These are phyloP conservation scores for Fusarium nodosum DNA, from an alignment of 2,329 filamentous ascomycete species.

Conservation along the genomic window DNA sequence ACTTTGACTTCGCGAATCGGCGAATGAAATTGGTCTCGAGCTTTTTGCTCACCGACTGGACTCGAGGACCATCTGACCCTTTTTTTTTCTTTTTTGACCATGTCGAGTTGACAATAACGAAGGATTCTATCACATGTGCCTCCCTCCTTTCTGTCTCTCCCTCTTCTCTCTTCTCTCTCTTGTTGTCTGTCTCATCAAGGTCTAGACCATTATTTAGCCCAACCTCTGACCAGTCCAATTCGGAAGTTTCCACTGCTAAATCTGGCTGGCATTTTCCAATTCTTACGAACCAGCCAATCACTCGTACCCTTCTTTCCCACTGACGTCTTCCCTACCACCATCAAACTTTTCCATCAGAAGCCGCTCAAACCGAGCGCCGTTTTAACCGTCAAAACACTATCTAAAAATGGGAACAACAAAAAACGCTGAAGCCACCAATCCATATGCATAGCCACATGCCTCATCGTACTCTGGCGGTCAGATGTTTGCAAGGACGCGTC, in stretches of 20 bases:
- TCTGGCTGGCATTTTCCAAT: slow-evolving; percentile 8
- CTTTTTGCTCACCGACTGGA: slow-evolving; percentile 23
- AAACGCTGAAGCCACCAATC: background rate
- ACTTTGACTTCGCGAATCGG: background rate
- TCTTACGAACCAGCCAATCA: slow-evolving; percentile 17
- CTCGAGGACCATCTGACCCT: background rate
- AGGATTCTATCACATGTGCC: background rate
- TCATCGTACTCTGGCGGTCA: background rate
- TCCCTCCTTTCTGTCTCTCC: background rate
- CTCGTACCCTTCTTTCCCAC: background rate
- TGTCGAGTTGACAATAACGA: background rate
- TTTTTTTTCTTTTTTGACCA: background rate
- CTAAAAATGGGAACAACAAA: background rate
- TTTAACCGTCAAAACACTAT: slow-evolving; percentile 14
- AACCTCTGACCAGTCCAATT: background rate
- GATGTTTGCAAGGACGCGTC: slow-evolving; percentile 10
- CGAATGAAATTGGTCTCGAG: slow-evolving; percentile 2
- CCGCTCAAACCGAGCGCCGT: slow-evolving; percentile 30
- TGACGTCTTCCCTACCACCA: slow-evolving; percentile 11
- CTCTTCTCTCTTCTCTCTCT: background rate
- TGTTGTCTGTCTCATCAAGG: background rate
- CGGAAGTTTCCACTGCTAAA: slow-evolving; percentile 6
- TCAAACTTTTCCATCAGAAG: slow-evolving; percentile 10
- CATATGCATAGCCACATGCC: background rate
- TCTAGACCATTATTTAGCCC: background rate